Conservation (phyloP, 1,139 yeast species). For the Geotrichum australiense region DNA sequence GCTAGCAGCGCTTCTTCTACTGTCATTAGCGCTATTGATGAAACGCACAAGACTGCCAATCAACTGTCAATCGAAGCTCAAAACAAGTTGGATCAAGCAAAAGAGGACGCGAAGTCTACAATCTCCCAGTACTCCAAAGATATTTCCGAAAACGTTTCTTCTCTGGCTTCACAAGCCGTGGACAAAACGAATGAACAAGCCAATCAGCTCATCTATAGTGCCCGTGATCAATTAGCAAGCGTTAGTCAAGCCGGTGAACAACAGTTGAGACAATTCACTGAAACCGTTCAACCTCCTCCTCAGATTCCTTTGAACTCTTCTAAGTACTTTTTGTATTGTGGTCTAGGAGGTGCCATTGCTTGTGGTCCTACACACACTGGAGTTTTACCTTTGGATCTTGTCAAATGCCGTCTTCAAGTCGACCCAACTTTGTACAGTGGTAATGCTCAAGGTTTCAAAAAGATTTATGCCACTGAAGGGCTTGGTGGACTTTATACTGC, state of each 20-base stretch:
- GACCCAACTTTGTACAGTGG: slow-evolving; percentile 54
- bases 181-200: neutral
- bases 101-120: neutral
- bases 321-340: slow-evolving; percentile 76
- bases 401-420: slow-evolving; percentile 75
- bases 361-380: slow-evolving; percentile 82
- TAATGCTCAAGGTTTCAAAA: slow-evolving; percentile 58
- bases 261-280: slow-evolving; percentile 29
- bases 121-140: neutral
- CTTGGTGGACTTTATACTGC: slow-evolving; percentile 62
- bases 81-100: neutral
- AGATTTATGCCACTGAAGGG: slow-evolving; percentile 58
- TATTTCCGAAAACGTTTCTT: neutral
- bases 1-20: neutral
- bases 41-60: neutral
- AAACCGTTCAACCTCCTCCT: slow-evolving; percentile 26
- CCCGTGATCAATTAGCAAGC: slow-evolving; percentile 27
- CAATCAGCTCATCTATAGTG: slow-evolving; percentile 18
- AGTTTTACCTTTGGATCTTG: slow-evolving; percentile 72
- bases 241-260: slow-evolving; percentile 25
- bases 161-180: neutral
- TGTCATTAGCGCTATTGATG: too few species aligned
- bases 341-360: slow-evolving; percentile 79
- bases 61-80: neutral
- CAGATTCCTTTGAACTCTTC: slow-evolving; percentile 37